phyloP scores from a whole-genome alignment of 331 rosid genomes.

The Rhamnella rubrinervis region DNA sequence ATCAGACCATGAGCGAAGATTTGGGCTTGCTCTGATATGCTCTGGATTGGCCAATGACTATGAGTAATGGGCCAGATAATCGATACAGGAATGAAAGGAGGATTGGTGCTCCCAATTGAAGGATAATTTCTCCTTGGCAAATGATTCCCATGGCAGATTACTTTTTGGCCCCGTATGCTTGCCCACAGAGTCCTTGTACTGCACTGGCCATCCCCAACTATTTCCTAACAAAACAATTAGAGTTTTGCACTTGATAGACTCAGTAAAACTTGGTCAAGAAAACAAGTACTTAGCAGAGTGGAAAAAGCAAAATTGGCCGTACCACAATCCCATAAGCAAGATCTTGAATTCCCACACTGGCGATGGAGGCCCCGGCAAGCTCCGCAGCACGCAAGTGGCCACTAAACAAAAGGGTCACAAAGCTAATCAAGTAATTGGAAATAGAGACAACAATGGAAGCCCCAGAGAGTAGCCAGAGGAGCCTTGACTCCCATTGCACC shows the following conservation, averaged over 20 bases:
- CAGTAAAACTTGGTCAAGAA: background rate
- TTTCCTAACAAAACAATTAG: no score
- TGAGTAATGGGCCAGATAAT: slow-evolving; percentile 59
- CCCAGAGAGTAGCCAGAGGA: slow-evolving; percentile 68
- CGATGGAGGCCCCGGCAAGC: slow-evolving; percentile 81
- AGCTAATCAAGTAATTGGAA: slow-evolving; percentile 62
- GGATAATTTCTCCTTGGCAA: slow-evolving; percentile 64
- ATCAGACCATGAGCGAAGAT: slow-evolving; percentile 55
- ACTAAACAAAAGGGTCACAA: slow-evolving; percentile 60
- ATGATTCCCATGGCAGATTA: slow-evolving; percentile 58
- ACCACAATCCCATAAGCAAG: slow-evolving; percentile 79
- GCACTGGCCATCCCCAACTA: slow-evolving; percentile 90
- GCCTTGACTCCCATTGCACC: slow-evolving; percentile 73
- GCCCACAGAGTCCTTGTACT: slow-evolving; percentile 82
- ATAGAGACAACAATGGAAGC: slow-evolving; percentile 59
- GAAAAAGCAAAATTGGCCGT: background rate
- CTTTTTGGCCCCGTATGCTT: slow-evolving; percentile 71
- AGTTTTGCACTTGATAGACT: background rate
- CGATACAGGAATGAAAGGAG: slow-evolving; percentile 59
- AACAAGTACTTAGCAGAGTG: background rate
- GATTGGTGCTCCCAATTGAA: slow-evolving; percentile 72
- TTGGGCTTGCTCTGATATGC: slow-evolving; percentile 53
- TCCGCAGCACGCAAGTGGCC: slow-evolving; percentile 65
- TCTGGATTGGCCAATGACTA: slow-evolving; percentile 53
- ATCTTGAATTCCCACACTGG: slow-evolving; percentile 78